These are phyloP conservation scores for Cryphonectria carpinicola DNA, from an alignment of 2,329 filamentous ascomycete species.

Conservation along the genomic window DNA sequence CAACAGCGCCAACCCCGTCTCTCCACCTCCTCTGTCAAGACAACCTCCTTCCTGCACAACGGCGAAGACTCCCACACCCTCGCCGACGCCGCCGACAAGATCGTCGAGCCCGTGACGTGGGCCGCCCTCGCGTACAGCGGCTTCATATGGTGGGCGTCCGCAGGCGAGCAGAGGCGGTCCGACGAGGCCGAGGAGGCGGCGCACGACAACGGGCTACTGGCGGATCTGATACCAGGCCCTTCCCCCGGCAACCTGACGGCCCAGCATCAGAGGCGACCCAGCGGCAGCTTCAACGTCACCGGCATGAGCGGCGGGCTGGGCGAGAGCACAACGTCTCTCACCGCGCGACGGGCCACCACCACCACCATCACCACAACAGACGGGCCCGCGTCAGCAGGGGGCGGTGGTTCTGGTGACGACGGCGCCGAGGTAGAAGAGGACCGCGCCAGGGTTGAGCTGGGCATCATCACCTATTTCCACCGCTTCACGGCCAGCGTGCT, in stretches of 20 bases:
- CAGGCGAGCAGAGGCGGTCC: constrained; percentile 70
- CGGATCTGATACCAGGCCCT: constrained; percentile 49
- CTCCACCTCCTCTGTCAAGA: constrained; percentile 26
- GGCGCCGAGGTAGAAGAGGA: constrained; percentile 44
- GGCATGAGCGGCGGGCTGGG: constrained; percentile 40
- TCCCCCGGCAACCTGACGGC: constrained; percentile 28
- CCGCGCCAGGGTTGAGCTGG: constrained; percentile 63
- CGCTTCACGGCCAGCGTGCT: constrained; percentile 71
- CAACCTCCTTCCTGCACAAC: constrained; percentile 29
- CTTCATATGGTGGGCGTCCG: constrained; percentile 90
- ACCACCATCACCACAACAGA: constrained; percentile 19
- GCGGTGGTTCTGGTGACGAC: constrained; percentile 4
- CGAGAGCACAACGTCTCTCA: constrained; percentile 52
- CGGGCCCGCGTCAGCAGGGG: constrained; percentile 28
- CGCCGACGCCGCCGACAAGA: constrained; percentile 55
- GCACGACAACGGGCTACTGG: constrained; percentile 59
- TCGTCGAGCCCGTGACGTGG: constrained; percentile 70
- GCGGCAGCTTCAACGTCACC: constrained; percentile 32
- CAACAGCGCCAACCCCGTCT: constrained; percentile 21
- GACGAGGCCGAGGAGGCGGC: constrained; percentile 63
- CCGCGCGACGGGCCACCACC: constrained; percentile 38
- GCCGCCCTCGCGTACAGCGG: constrained; percentile 76
- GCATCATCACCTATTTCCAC: constrained; percentile 81
- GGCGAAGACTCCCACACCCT: constrained; percentile 42
- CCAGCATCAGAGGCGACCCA: constrained; percentile 24